Evolutionary conservation across 78 protist genomes (phyloP).

Genomic region (Ministeria vibrans): DNA sequence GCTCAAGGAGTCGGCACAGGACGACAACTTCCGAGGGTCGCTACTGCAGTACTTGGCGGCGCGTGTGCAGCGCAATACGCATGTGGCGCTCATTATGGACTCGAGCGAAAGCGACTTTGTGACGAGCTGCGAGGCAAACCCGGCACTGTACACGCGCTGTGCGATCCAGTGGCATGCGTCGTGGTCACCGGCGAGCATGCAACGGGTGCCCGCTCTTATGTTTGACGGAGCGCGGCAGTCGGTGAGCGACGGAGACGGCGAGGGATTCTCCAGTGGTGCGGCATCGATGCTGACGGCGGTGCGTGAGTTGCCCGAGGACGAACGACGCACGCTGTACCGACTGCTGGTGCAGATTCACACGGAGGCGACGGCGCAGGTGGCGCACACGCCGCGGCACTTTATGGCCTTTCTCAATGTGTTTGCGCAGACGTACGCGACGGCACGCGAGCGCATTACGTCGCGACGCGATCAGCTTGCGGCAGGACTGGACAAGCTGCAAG

Average conservation of each 20-base stretch:
- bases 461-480: background rate
- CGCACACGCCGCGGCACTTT: constrained; percentile 38
- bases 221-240: background rate
- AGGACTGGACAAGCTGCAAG: constrained; percentile 53
- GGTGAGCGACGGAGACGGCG: background rate
- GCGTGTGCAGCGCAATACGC: constrained; percentile 47
- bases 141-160: constrained; percentile 71
- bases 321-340: too few relatives aligned
- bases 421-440: background rate
- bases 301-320: too few relatives aligned
- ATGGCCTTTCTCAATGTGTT: constrained; percentile 16
- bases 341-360: constrained; percentile 16
- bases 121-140: constrained; percentile 56
- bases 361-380: background rate
- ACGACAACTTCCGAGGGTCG: constrained; percentile 11
- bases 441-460: background rate
- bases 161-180: constrained; percentile 47
- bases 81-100: constrained; percentile 59
- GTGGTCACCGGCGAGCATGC: constrained; percentile 39
- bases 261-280: background rate
- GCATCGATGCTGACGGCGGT: too few relatives aligned
- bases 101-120: constrained; percentile 37
- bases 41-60: constrained; percentile 38
- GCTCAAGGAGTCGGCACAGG: constrained; percentile 24
- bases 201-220: background rate